Base-by-base conservation (phyloP, 1,284 basidiomycete genomes). In the Pseudozyma sp. region DNA sequence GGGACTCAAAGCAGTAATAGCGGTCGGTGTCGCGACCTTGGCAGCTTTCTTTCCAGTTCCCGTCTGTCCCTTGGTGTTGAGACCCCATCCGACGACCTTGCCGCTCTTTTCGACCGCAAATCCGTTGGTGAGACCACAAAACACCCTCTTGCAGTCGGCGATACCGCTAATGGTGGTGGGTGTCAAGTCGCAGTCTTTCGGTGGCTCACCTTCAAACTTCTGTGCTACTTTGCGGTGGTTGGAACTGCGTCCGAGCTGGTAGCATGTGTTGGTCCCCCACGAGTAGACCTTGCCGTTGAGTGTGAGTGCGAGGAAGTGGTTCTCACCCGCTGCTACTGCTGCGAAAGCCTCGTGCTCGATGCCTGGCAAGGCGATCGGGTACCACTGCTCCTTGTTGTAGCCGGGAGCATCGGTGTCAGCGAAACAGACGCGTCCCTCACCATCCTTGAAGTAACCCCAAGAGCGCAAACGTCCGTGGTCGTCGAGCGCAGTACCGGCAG, bases 21-120 rank as follows among this genome's bases (percentile, higher is more conserved):
- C 88, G 61, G 89, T 89, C 1, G 95, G 95, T 1, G 89, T 86
- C 51, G 89, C 88, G 48, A 97, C 88, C 35, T 87, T 87, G 18
- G 88, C 85, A 39, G 86, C 81, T 21, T 87, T 88, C 49, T 69
- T 55, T 8, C 83, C 83, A 9, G 90, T 87, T 39, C 91, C 92
- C 0, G 89, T 89, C 85, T 93, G 92, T 35, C 89, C 88, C 85
- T 89, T 89, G 43, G 88, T 91, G 86, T 97, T 97, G 68, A 95
- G 87, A 25, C 95, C 95, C 95, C 95, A 97, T 3, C 90, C 93
- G 89, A 90, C 96, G 4, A 95, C 92, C 52, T 89, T 89, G 42
- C 94, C 95, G 21, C 88, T 87, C 70, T 91, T 89, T 84, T 94
- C 91, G 69, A 97, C 90, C 4, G 94, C 95, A 79, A 96, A 97